Evolutionary conservation across 2,329 filamentous ascomycete genomes (phyloP).

Genomic region (Arthrobotrys sinensis): DNA sequence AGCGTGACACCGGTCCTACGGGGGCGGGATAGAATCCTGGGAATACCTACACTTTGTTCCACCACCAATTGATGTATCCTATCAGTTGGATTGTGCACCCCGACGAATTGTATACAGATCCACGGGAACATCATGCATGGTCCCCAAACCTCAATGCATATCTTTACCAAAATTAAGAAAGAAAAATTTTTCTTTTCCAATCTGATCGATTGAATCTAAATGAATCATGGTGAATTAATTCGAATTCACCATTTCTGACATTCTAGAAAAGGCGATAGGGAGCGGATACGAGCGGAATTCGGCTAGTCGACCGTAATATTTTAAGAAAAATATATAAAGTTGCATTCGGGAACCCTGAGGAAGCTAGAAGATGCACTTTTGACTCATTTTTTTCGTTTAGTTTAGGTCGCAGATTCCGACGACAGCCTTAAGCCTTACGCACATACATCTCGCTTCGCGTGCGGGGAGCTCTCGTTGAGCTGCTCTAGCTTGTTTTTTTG

Average conservation of each 20-base stretch:
- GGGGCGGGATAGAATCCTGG: no score
- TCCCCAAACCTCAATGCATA: no score
- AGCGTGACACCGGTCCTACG: no score
- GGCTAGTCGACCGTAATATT: not conserved
- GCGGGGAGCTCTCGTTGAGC: no score
- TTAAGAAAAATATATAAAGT: constrained; percentile 1
- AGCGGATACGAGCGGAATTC: not conserved
- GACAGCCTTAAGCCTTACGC: no score
- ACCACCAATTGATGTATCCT: no score
- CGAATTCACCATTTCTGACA: not conserved
- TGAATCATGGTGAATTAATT: constrained; percentile 29
- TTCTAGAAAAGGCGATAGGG: not conserved
- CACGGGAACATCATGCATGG: not conserved
- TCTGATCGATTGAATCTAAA: not conserved
- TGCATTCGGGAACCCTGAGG: not conserved
- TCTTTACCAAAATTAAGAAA: not conserved
- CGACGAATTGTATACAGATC: no score
- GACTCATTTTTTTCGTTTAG: not conserved
- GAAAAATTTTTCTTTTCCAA: not conserved
- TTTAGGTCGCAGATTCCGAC: no score
- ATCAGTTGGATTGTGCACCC: no score
- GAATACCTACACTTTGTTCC: no score
- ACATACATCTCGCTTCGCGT: no score
- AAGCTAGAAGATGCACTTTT: not conserved
- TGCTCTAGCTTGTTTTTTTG: no score